Percentiles rank a stretch among this genome's conserved stretches.
Conservation (phyloP, 768 basidiomycete species). For the Tephrocybe rancida region DNA sequence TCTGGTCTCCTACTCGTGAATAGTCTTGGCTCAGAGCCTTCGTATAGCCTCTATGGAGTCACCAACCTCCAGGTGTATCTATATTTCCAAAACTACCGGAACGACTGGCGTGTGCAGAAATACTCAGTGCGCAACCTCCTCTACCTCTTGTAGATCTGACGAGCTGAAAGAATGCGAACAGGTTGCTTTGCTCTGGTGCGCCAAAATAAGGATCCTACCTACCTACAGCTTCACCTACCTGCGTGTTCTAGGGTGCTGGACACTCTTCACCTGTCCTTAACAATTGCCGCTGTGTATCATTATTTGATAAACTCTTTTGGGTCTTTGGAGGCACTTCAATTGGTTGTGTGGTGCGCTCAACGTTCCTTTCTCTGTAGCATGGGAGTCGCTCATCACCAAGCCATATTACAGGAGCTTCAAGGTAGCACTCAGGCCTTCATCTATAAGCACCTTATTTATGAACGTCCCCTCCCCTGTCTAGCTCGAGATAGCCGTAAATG, state of each 20-base stretch:
- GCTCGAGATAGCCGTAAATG: slow-evolving; percentile 28
- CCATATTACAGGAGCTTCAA: slow-evolving; percentile 23
- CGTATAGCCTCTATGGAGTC: slow-evolving; percentile 18
- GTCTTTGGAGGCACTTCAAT: slow-evolving; percentile 10
- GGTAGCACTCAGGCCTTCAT: slow-evolving; percentile 3
- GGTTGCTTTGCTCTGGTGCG: slow-evolving; percentile 25
- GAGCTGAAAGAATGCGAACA: not conserved
- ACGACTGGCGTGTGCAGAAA: slow-evolving; percentile 23
- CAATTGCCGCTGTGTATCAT: slow-evolving; percentile 27
- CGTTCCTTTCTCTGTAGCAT: not conserved
- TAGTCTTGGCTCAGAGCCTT: not conserved
- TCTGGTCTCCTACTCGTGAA: not conserved
- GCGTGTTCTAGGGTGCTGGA: slow-evolving; percentile 19
- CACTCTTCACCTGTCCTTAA: slow-evolving; percentile 26
- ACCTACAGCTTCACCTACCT: not conserved
- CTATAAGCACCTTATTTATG: not conserved
- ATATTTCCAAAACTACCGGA: slow-evolving; percentile 23
- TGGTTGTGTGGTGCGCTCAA: slow-evolving; percentile 14
- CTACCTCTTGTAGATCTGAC: not conserved
- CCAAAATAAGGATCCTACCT: not conserved
- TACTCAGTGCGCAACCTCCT: slow-evolving; percentile 16
- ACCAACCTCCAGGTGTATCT: slow-evolving; percentile 26
- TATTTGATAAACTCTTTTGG: slow-evolving; percentile 28
- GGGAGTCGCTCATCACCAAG: not conserved
- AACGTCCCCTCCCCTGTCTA: slow-evolving; percentile 1